phyloP scores from a whole-genome alignment of 2,329 filamentous ascomycete species.

The Pezicula radicicola region DNA sequence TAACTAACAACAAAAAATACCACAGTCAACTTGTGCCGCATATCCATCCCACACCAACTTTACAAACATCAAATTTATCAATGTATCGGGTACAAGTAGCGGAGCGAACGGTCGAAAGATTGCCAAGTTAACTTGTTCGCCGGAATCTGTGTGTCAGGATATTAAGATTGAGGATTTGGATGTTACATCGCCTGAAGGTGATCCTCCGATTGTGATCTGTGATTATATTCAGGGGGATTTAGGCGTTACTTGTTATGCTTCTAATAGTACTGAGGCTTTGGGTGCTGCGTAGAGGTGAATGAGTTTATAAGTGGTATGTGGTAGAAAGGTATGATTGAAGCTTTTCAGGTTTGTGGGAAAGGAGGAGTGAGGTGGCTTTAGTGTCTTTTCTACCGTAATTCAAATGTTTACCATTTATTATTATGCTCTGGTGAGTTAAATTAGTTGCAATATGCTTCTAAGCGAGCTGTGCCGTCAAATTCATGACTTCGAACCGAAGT shows the following conservation, averaged over 20 bases:
- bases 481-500: too few relatives aligned
- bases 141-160: slow-evolving; percentile 52
- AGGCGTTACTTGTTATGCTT: slow-evolving; percentile 9
- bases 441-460: too few relatives aligned
- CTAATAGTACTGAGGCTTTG: slow-evolving; percentile 1
- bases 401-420: too few relatives aligned
- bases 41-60: slow-evolving; percentile 57
- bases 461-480: too few relatives aligned
- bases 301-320: too few relatives aligned
- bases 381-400: too few relatives aligned
- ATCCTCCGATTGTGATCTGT: slow-evolving; percentile 44
- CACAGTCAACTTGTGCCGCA: slow-evolving; percentile 44
- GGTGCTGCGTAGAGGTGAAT: too few relatives aligned
- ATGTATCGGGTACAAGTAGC: slow-evolving; percentile 53
- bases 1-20: slow-evolving; percentile 24
- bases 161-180: slow-evolving; percentile 54
- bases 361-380: too few relatives aligned
- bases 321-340: too few relatives aligned
- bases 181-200: slow-evolving; percentile 46
- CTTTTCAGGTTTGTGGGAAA: too few relatives aligned
- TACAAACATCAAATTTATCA: slow-evolving; percentile 55
- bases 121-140: slow-evolving; percentile 52
- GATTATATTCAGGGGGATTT: slow-evolving; percentile 36
- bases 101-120: slow-evolving; percentile 53
- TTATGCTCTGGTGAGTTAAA: too few relatives aligned